phyloP scores from a whole-genome alignment of 2,329 filamentous ascomycete genomes.

The Epichloe glyceriae region DNA sequence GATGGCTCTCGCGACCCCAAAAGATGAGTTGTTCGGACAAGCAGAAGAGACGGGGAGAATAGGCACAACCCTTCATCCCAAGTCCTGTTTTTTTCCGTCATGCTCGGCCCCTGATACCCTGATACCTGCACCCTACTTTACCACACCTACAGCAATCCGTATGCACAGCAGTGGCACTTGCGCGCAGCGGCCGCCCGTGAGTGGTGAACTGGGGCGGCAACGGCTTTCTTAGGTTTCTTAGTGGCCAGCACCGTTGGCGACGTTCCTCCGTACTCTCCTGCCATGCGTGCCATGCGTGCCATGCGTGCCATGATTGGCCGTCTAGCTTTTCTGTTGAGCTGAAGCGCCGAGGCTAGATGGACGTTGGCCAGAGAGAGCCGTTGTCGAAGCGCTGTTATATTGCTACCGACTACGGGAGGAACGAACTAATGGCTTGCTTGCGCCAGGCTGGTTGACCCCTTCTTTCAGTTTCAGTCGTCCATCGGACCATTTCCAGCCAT shows the following conservation, averaged over 20 bases:
- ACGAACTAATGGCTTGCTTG: no score
- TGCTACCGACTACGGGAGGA: no score
- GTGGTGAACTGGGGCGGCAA: conserved; percentile 1
- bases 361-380: neutral
- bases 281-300: neutral
- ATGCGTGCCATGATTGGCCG: neutral
- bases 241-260: neutral
- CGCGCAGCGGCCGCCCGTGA: neutral
- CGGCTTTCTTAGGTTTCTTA: neutral
- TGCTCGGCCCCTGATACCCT: neutral
- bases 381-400: neutral
- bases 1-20: neutral
- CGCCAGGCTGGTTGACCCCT: no score
- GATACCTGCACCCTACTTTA: no score
- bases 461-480: no score
- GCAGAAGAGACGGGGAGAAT: neutral
- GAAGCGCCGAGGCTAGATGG: conserved; percentile 1
- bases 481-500: no score
- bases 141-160: no score
- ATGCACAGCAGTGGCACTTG: no score
- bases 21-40: neutral
- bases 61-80: neutral
- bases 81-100: no score
- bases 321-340: neutral
- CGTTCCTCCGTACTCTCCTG: neutral